Evolutionary conservation across 176 grass and related monocot genomes (phyloP).

Genomic region (Panicum miliaceum): DNA sequence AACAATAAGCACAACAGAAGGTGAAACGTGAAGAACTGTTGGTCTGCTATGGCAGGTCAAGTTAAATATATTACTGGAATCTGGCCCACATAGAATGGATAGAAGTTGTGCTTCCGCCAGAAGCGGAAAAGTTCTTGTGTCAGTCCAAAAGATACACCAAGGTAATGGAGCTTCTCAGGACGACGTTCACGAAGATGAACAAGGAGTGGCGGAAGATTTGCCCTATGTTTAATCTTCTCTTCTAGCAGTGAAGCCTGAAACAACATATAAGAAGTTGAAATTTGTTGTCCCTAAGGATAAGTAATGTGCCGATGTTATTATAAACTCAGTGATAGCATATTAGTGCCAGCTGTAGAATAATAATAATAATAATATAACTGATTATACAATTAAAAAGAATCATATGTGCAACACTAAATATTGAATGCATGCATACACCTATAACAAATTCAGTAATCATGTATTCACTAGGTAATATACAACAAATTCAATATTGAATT

Average conservation of each 20-base stretch:
- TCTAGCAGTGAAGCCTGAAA: constrained; percentile 88
- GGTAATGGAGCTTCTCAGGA: constrained; percentile 88
- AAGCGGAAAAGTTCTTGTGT: constrained; percentile 90
- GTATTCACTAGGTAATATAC: background rate
- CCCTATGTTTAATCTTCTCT: constrained; percentile 79
- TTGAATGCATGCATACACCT: background rate
- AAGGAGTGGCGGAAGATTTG: constrained; percentile 87
- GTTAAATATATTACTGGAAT: constrained; percentile 71
- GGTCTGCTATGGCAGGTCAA: constrained; percentile 23
- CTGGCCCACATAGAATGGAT: constrained; percentile 92
- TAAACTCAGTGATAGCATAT: background rate
- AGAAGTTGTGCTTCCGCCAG: constrained; percentile 88
- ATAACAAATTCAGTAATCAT: background rate
- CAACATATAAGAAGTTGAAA: constrained; percentile 25
- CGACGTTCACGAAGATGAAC: constrained; percentile 62
- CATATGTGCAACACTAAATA: background rate
- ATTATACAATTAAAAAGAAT: constrained; percentile 2
- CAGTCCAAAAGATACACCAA: constrained; percentile 93
- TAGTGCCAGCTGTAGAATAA: background rate
- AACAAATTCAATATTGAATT: background rate
- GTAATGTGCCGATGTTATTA: background rate
- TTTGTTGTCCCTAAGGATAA: background rate
- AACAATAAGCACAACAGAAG: constrained; percentile 26
- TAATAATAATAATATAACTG: background rate
- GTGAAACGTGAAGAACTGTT: constrained; percentile 32